Evolutionary conservation across 2,329 filamentous ascomycete genomes (phyloP).

Genomic region (Colletotrichum acutatum): DNA sequence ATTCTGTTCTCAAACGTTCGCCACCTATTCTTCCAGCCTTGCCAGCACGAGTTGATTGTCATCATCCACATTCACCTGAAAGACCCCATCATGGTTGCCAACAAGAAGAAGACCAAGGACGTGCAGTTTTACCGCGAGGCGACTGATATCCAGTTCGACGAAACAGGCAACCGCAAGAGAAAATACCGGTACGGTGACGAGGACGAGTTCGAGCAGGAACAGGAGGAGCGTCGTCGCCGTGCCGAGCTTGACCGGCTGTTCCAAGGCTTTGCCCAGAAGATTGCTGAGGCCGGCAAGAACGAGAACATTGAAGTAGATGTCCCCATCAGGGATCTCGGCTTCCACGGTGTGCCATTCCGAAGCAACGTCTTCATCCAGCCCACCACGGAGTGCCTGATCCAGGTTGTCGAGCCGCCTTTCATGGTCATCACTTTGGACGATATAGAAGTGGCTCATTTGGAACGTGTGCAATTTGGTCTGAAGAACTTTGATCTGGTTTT

Average conservation of each 20-base stretch:
- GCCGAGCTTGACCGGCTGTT: constrained; percentile 96
- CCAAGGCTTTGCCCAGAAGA: constrained; percentile 96
- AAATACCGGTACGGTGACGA: constrained; percentile 98
- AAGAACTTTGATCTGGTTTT: constrained; percentile 99
- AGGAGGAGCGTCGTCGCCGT: constrained; percentile 91
- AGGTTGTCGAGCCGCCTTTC: constrained; percentile 96
- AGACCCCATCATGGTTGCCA: constrained; percentile 97
- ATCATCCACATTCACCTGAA: constrained; percentile 98
- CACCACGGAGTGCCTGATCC: constrained; percentile 95
- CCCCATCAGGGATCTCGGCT: constrained; percentile 94
- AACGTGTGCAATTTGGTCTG: constrained; percentile 94
- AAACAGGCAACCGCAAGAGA: constrained; percentile 96
- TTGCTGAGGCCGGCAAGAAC: constrained; percentile 92
- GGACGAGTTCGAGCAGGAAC: constrained; percentile 98
- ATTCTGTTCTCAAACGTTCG: constrained; percentile 98
- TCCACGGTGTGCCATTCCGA: constrained; percentile 95
- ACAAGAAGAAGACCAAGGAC: constrained; percentile 98
- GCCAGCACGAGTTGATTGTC: constrained; percentile 94
- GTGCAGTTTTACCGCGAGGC: constrained; percentile 98
- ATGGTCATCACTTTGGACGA: constrained; percentile 95
- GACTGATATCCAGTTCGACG: constrained; percentile 98
- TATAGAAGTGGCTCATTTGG: constrained; percentile 94
- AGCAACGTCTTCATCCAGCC: constrained; percentile 97
- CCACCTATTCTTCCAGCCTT: constrained; percentile 98
- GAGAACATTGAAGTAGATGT: constrained; percentile 95